Base-by-base conservation (phyloP, 805 yeast genomes). In the Metschnikowia matae region DNA sequence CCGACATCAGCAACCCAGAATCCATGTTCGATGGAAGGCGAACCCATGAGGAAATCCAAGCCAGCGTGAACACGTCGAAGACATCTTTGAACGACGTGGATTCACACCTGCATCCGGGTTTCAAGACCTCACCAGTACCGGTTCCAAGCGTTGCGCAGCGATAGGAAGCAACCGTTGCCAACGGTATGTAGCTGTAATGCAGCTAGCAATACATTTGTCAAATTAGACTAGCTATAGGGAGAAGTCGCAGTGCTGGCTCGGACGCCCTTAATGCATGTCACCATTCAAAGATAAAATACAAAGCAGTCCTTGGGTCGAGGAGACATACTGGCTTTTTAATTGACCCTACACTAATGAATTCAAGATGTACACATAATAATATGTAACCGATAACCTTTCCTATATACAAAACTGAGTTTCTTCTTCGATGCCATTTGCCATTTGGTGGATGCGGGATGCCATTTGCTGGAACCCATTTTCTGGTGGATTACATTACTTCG, bases 1-100 rank as follows among this genome's bases (percentile, higher is more conserved):
- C 71, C 35, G 74, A 70, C 40, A 63, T 64, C 48, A 66, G 71
- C 48, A 67, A 71, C 13, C 57, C 71, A n/a, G 71, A 71, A 23
- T 70, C 74, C 36, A 74, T 73, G 3, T 73, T 73, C 60, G 70
- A 66, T 40, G 41, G 33, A 3, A 60, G 55, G 20, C 68, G 66
- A 20, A 61, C 51, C 29, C 69, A 61, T 20, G 59, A 54, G n/a
- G 51, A 50, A 17, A 56, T 57, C 23, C 62, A 61, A 33, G 58
- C 64, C 32, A 64, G 71, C 41, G 62, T 70, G 14, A 55, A 69
- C 8, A 64, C 72, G 2, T 68, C 74, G 17, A 59, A 66, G 15
- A 65, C 71, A 10, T 69, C 74, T 23, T 55, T 69, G 48, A 75
- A 70, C 40, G 76, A 71, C 18, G 18, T 35, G 44, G 35, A 32